A percentile compares a stretch with the other conserved stretches of the same genome.
Conservation (phyloP, 331 rosid species). For the Rhamnella rubrinervis region DNA sequence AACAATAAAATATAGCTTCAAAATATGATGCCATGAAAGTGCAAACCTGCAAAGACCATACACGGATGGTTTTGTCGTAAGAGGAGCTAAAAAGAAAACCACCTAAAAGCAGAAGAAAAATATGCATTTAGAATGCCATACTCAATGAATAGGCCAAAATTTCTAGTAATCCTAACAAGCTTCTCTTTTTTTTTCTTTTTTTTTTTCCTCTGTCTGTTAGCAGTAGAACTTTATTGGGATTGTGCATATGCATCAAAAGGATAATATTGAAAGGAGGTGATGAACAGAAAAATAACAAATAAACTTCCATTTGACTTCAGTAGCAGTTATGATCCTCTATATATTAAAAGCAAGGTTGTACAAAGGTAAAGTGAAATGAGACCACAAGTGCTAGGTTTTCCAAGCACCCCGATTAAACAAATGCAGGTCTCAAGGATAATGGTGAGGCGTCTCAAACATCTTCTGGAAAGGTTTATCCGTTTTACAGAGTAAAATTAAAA, state of each 20-base stretch:
- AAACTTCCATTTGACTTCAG: too few species aligned
- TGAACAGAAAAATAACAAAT: background rate
- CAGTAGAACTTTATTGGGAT: background rate
- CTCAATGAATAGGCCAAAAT: constrained; percentile 8
- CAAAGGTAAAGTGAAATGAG: background rate
- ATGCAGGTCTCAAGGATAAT: too few species aligned
- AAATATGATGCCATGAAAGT: constrained; percentile 18
- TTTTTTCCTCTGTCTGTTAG: background rate
- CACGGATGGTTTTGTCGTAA: constrained; percentile 75
- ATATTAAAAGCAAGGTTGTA: background rate
- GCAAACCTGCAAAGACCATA: constrained; percentile 91
- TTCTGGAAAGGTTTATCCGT: too few species aligned
- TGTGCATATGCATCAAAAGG: background rate
- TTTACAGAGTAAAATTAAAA: too few species aligned
- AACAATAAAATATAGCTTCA: constrained; percentile 13
- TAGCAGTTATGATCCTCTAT: background rate
- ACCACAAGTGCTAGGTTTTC: too few species aligned
- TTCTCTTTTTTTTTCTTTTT: background rate
- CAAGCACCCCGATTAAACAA: too few species aligned
- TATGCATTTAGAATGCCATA: constrained; percentile 28
- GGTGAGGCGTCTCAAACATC: too few species aligned
- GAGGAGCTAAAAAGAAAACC: constrained; percentile 88
- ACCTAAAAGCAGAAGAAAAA: constrained; percentile 52
- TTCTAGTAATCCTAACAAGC: background rate
- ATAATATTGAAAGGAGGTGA: background rate